These are phyloP conservation scores for Coemansia nantahalensis DNA, from an alignment of 192 early-diverging fungal species.

Conservation along the genomic window DNA sequence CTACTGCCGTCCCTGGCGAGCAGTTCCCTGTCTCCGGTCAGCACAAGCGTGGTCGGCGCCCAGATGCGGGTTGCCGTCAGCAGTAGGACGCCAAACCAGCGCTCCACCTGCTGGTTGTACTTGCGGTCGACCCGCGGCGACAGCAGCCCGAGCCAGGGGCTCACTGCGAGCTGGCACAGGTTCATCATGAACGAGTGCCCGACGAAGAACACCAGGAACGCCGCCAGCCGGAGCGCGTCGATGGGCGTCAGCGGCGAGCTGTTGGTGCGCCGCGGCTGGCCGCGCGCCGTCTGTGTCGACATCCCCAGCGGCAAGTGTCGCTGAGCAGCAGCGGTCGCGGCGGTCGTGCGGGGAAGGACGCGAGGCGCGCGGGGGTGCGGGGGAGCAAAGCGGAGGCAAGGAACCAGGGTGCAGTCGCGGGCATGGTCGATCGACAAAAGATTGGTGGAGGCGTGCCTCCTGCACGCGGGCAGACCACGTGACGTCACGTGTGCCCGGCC, in stretches of 20 bases:
- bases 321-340: no score
- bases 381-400: no score
- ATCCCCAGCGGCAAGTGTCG: no score
- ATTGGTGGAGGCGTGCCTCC: no score
- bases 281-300: background rate
- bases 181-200: slow-evolving; percentile 48
- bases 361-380: no score
- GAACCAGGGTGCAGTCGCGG: no score
- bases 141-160: slow-evolving; percentile 26
- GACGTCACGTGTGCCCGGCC: background rate
- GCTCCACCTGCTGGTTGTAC: slow-evolving; percentile 54
- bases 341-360: no score
- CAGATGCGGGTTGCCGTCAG: slow-evolving; percentile 35
- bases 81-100: slow-evolving; percentile 47
- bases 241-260: slow-evolving; percentile 40
- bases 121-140: slow-evolving; percentile 29
- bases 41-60: slow-evolving; percentile 50
- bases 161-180: slow-evolving; percentile 38
- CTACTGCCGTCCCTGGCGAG: slow-evolving; percentile 12
- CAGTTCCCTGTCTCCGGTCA: slow-evolving; percentile 48
- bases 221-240: slow-evolving; percentile 23
- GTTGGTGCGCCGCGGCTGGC: slow-evolving; percentile 34
- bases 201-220: slow-evolving; percentile 36
- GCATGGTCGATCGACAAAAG: no score
- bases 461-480: no score